Percentiles rank a stretch among this genome's conserved stretches.
These are phyloP conservation scores for Phaeosphaeria sp. DNA, from an alignment of 2,329 filamentous ascomycete genomes.

Conservation along the genomic window DNA sequence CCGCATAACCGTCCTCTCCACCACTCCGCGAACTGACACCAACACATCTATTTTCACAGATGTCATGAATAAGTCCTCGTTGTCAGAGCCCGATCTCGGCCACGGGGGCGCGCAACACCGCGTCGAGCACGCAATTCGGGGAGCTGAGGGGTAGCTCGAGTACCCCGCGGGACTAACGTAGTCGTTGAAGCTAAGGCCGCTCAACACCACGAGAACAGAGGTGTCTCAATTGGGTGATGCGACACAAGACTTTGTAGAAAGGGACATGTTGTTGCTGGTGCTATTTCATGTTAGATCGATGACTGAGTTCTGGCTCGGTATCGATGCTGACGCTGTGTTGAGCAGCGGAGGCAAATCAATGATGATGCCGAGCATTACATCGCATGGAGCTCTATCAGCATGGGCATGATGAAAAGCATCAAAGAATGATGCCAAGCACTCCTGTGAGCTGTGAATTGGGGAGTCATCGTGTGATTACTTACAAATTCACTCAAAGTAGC, in stretches of 20 bases:
- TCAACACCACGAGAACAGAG: not conserved
- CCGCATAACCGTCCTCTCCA: not conserved
- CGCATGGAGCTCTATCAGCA: not conserved
- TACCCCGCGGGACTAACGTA: not conserved
- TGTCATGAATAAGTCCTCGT: not conserved
- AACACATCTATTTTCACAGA: not conserved
- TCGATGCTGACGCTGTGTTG: not conserved
- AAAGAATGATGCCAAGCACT: not conserved
- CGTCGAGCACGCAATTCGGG: constrained; percentile 2
- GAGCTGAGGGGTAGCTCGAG: constrained; percentile 1
- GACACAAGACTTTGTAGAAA: not conserved
- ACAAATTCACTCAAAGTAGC: too few relatives aligned
- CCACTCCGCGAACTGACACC: not conserved
- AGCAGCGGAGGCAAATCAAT: not conserved
- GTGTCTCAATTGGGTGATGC: not conserved
- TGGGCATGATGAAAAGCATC: not conserved
- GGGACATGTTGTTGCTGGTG: not conserved
- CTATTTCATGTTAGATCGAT: not conserved
- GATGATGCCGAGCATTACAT: not conserved
- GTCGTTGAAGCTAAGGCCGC: not conserved
- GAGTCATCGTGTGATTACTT: too few relatives aligned
- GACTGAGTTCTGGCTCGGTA: not conserved
- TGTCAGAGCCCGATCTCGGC: constrained; percentile 1
- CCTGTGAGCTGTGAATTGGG: too few relatives aligned
- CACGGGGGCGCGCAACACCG: not conserved